Percentiles rank a stretch among this genome's conserved stretches.
phyloP scores from a whole-genome alignment of 139 green algal species.

The Penium margaritaceum region DNA sequence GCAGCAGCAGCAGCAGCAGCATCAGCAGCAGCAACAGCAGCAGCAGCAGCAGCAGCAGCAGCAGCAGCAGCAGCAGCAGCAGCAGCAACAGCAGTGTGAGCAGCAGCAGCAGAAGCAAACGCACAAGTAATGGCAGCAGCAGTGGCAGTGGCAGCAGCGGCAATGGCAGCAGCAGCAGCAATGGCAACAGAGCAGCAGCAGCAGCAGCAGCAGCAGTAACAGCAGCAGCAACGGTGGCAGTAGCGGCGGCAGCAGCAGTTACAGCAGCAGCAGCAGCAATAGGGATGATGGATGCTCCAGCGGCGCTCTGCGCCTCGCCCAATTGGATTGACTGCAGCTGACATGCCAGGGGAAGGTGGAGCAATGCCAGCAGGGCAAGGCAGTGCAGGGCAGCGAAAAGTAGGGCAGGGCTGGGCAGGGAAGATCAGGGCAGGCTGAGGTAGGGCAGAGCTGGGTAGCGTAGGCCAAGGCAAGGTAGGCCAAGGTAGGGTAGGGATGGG shows the following conservation, averaged over 20 bases:
- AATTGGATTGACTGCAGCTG: too few relatives aligned
- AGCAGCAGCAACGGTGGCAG: neutral
- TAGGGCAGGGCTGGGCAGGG: neutral
- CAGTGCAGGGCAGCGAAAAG: too few relatives aligned
- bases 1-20: too few relatives aligned
- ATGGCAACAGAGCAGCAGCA: neutral
- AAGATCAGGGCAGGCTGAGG: neutral
- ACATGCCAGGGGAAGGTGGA: too few relatives aligned
- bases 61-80: too few relatives aligned
- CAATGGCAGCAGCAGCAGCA: neutral
- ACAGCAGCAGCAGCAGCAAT: neutral
- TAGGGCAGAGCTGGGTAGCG: neutral
- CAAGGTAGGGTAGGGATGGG: neutral
- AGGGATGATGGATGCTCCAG: neutral
- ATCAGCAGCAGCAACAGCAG: too few relatives aligned
- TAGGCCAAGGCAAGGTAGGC: neutral
- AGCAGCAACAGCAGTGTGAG: too few relatives aligned
- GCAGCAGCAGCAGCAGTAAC: neutral
- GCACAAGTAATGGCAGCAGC: too few relatives aligned
- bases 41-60: too few relatives aligned
- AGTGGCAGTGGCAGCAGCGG: neutral
- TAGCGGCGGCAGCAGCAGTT: conserved; percentile 1
- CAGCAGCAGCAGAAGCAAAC: too few relatives aligned
- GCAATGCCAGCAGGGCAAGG: too few relatives aligned
- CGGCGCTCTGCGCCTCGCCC: too few relatives aligned